Conservation (phyloP, 257 asterid genomes). For the Solanum tarijense region DNA sequence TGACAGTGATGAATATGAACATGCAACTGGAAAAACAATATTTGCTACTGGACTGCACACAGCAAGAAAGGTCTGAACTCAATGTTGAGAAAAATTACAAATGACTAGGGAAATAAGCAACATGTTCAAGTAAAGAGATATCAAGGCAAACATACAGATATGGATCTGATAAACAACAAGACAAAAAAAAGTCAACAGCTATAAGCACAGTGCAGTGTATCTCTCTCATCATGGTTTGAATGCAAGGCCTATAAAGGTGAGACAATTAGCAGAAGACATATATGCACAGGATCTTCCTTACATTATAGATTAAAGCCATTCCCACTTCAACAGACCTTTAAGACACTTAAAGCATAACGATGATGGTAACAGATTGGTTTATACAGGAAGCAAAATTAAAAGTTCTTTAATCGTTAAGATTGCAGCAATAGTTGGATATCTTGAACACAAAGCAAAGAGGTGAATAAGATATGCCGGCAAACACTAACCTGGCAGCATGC, state of each 20-base stretch:
- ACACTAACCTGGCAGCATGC: constrained; percentile 50
- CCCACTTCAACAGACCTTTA: not conserved
- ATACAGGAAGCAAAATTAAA: not conserved
- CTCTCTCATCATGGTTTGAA: not conserved
- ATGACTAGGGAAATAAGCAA: not conserved
- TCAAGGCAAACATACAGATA: not conserved
- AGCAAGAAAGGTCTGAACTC: not conserved
- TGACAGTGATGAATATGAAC: not conserved
- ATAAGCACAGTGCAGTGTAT: not conserved
- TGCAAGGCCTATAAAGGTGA: not conserved
- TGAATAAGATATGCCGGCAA: not conserved
- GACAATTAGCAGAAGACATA: not conserved
- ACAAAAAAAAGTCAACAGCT: not conserved
- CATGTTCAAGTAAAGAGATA: not conserved
- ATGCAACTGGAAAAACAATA: not conserved
- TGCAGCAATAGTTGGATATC: not conserved
- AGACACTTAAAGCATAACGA: not conserved
- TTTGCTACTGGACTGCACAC: not conserved
- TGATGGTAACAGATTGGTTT: not conserved
- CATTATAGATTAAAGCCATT: not conserved
- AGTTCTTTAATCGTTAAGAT: not conserved
- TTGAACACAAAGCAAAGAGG: not conserved
- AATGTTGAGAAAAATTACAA: not conserved
- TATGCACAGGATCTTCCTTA: not conserved
- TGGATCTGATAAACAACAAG: not conserved